phyloP scores from a whole-genome alignment of 177 flowering plant genomes.

The Vitis hybrid region DNA sequence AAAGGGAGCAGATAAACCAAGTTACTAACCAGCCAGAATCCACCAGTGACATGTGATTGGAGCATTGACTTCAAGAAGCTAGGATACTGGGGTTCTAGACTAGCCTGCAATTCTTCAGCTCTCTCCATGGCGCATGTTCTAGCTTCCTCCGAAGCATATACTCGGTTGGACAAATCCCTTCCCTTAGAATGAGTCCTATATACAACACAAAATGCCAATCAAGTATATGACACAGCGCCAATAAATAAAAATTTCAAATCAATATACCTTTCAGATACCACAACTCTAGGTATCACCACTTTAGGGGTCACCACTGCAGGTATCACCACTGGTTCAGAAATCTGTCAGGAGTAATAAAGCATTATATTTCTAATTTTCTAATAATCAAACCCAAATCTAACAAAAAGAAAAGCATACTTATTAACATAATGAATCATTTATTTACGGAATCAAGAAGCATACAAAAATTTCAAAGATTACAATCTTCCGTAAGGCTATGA shows the following conservation, averaged over 20 bases:
- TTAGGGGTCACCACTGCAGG: background rate
- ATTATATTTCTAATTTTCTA: background rate
- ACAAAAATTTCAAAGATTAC: no score
- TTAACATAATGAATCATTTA: no score
- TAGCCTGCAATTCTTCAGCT: slow-evolving; percentile 47
- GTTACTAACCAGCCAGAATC: slow-evolving; percentile 71
- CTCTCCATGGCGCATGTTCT: slow-evolving; percentile 41
- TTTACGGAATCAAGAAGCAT: no score
- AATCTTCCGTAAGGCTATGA: no score
- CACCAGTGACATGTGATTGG: slow-evolving; percentile 67
- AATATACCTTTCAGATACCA: slow-evolving; percentile 29
- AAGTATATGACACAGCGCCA: background rate
- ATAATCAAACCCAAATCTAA: background rate
- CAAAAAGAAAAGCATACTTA: no score
- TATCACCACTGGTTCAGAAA: slow-evolving; percentile 8
- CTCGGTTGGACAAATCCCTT: slow-evolving; percentile 39
- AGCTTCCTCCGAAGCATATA: slow-evolving; percentile 61
- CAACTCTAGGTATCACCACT: slow-evolving; percentile 21
- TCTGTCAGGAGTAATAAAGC: slow-evolving; percentile 13
- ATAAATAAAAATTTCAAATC: background rate
- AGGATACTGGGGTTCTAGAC: slow-evolving; percentile 45
- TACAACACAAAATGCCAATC: background rate
- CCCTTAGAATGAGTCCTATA: slow-evolving; percentile 21
- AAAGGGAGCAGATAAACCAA: background rate
- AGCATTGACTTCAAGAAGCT: slow-evolving; percentile 68